phyloP scores from a whole-genome alignment of 108 stramenopile genomes.

The Skeletonema grethae region DNA sequence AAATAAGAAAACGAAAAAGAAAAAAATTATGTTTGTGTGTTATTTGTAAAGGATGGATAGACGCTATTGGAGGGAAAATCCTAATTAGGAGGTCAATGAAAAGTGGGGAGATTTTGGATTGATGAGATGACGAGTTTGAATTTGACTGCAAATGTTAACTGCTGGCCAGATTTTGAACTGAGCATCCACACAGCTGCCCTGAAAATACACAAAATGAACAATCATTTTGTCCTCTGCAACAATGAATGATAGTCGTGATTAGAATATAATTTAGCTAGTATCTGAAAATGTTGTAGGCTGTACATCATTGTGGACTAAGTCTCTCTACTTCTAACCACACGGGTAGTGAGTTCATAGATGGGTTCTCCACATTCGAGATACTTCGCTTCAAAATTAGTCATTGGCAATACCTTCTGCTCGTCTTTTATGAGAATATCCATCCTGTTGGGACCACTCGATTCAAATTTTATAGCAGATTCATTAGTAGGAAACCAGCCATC shows the following conservation, averaged over 20 bases:
- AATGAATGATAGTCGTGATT: background rate
- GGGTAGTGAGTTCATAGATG: slow-evolving; percentile 29
- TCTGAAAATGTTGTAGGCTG: background rate
- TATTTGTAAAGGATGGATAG: background rate
- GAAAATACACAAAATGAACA: background rate
- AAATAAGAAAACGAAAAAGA: background rate
- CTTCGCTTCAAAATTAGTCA: slow-evolving; percentile 52
- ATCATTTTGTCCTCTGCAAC: background rate
- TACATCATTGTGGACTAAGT: background rate
- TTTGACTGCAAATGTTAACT: background rate
- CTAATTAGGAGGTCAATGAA: background rate
- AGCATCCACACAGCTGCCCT: background rate
- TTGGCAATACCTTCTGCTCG: slow-evolving; percentile 4
- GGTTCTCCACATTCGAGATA: slow-evolving; percentile 41
- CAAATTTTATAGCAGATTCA: background rate
- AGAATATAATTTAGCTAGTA: background rate
- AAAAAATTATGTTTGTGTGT: background rate
- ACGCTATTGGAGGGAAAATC: background rate
- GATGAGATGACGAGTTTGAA: background rate
- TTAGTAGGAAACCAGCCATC: background rate
- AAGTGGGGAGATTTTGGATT: background rate
- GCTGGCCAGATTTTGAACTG: background rate
- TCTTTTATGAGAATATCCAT: background rate
- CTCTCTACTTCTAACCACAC: background rate
- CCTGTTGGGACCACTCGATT: slow-evolving; percentile 2